Base-by-base conservation (phyloP, 108 stramenopile genomes). In the Thalassiosira profunda region DNA sequence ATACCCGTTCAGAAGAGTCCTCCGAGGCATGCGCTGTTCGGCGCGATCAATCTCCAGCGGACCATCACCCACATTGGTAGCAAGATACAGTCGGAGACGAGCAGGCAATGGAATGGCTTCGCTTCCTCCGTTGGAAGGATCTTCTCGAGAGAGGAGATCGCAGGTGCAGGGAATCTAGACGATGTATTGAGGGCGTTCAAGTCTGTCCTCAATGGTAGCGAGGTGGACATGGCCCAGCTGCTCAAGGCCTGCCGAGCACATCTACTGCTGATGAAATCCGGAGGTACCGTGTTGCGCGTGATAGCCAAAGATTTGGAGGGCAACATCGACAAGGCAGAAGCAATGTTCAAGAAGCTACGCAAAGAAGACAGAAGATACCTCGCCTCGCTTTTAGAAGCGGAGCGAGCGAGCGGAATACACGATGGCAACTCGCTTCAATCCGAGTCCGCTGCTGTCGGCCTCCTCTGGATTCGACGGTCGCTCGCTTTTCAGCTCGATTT, bases 251-350 rank as follows among this genome's bases (percentile, higher is more conserved):
- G 83, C 48, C 64, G 67, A 55, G 51, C 72, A 2, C 68, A 84
- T 44, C 61, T 79, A 24, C 38, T 34, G 17, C 55, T 74, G 10
- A 81, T 82, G 53, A 56, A 71, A 59, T 43, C 56, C 7, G 72
- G 81, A 2, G 86, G 86, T 2, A 10, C 67, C 1, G 62, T 68
- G 6, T 35, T 77, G 17, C 38, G 62, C 5, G 20, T 77, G 2
- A 81, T 75, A 6, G 83, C 83, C 28, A 79, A 80, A 52, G 86
- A 87, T 61, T 46, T 87, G 57, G 73, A 67, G 35, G 43, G 49
- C 26, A 87, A 87, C 40, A 65, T 87, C 10, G 43, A 45, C 0
- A 87, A 87, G 58, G 83, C 75, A 0, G 77, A 82, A 53, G 36
- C 31, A 2, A 17, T 84, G 48, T 79, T 54, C 17, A 31, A 64